Conservation (phyloP, 2,329 filamentous ascomycete genomes). For the Xylariaceae sp. region DNA sequence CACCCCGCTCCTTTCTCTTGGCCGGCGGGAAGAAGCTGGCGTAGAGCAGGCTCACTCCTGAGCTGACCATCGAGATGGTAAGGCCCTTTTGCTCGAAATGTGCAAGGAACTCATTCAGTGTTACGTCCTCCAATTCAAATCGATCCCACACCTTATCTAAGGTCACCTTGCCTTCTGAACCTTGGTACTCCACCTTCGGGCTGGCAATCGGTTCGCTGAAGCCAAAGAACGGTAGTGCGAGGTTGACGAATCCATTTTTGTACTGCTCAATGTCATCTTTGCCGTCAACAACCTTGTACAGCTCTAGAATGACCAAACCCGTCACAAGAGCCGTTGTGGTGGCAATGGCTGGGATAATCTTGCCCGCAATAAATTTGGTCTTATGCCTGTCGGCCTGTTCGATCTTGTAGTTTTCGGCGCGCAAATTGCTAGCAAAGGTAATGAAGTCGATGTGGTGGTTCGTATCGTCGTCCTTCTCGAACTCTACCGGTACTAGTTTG, state of each 20-base stretch:
- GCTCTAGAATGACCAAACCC: slow-evolving; percentile 83
- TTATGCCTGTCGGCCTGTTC: slow-evolving; percentile 88
- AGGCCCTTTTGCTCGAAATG: slow-evolving; percentile 79
- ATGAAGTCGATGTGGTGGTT: slow-evolving; percentile 99
- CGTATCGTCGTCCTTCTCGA: slow-evolving; percentile 97
- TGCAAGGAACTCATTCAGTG: slow-evolving; percentile 76
- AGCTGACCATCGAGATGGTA: slow-evolving; percentile 87
- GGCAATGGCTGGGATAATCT: slow-evolving; percentile 98
- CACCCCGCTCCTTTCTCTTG: slow-evolving; percentile 76
- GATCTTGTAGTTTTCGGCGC: slow-evolving; percentile 98
- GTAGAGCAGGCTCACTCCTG: slow-evolving; percentile 92
- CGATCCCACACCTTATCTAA: slow-evolving; percentile 98
- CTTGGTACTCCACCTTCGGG: slow-evolving; percentile 85
- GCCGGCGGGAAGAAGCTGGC: slow-evolving; percentile 82
- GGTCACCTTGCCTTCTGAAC: slow-evolving; percentile 71
- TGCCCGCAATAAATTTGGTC: slow-evolving; percentile 99
- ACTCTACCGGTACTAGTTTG: slow-evolving; percentile 87
- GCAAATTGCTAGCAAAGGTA: slow-evolving; percentile 91
- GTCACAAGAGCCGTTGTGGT: slow-evolving; percentile 96
- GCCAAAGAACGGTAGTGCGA: slow-evolving; percentile 94
- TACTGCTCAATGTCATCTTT: slow-evolving; percentile 97
- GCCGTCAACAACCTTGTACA: slow-evolving; percentile 95
- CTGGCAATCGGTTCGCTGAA: slow-evolving; percentile 96
- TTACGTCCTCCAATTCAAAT: slow-evolving; percentile 85
- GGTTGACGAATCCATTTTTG: slow-evolving; percentile 98